Base-by-base conservation (phyloP, 2,329 filamentous ascomycete genomes). In the Colletotrichum sp. region DNA sequence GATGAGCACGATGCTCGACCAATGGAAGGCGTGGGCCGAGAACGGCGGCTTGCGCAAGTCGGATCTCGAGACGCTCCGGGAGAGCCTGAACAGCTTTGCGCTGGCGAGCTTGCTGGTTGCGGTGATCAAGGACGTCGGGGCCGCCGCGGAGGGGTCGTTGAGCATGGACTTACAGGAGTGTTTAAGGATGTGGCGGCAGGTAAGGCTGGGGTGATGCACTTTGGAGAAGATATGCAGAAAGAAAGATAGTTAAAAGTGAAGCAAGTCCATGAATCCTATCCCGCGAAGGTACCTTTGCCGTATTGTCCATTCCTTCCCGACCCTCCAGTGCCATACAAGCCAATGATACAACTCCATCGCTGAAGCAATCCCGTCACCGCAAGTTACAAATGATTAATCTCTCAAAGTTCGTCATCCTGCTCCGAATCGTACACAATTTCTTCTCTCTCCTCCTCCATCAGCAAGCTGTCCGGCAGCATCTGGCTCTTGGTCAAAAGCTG, bases 121-220 rank as follows among this genome's bases (percentile, higher is more conserved):
- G 7, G 75, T 89, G 43, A 86, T 91, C 63, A 85, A 85, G 71
- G 88, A 88, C 61, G 85, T 88, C 0, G 84, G 87, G 3, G 82
- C 81, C 3, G 88, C 86, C 0, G 77, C 84, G 36, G 88, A 90
- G 77, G 89, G 89, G 2, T 87, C 87, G 1, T 74, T 91, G 70
- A 83, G 87, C 5, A 84, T 87, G 82, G 89, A 92, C 67, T 78
- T 92, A 80, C 89, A 91, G 79, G 89, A 92, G 78, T 91, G 89
- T 71, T 78, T 91, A 77, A 80, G 86, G 16, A 85, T 91, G 80
- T 91, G 89, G 90, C 87, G 84, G 77, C 87, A 85, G 68, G 88
- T 91, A 12, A 82, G 90, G 61, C 81, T 91, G 14, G 90, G 90
- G 7, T 90, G 76, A 65, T 10, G 24, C 60, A 24, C 34, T 39